These are phyloP conservation scores for Triadica sebifera DNA, from an alignment of 345 rosid species.

Conservation along the genomic window DNA sequence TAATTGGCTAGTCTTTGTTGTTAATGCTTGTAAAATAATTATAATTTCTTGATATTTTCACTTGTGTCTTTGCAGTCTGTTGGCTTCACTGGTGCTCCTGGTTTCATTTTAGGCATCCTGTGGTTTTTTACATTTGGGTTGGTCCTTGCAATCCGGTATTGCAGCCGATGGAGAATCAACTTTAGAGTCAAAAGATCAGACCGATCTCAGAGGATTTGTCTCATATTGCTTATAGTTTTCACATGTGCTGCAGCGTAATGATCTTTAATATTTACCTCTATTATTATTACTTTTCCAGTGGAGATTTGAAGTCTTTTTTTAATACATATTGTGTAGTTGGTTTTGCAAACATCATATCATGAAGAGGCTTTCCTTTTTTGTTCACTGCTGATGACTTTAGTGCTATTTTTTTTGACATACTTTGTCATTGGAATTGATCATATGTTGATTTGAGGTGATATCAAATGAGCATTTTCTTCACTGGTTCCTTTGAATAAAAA, in stretches of 20 bases:
- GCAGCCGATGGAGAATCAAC: slow-evolving; percentile 64
- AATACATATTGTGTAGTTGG: background rate
- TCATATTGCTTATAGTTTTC: slow-evolving; percentile 71
- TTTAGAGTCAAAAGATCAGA: slow-evolving; percentile 48
- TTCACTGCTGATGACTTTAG: background rate
- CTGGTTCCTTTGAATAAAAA: background rate
- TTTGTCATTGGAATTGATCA: background rate
- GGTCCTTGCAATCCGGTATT: slow-evolving; percentile 60
- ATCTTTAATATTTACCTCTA: slow-evolving; percentile 17
- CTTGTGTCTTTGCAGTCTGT: slow-evolving; percentile 65
- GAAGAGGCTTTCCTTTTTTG: background rate
- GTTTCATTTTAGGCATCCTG: slow-evolving; percentile 62
- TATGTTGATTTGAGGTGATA: background rate
- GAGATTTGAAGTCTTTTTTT: background rate
- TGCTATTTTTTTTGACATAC: background rate
- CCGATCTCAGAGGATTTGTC: slow-evolving; percentile 50
- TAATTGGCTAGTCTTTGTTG: background rate
- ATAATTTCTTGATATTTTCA: slow-evolving; percentile 3
- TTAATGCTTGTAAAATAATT: background rate
- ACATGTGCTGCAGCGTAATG: slow-evolving; percentile 85
- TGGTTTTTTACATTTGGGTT: slow-evolving; percentile 88
- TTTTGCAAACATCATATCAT: background rate
- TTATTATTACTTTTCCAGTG: background rate
- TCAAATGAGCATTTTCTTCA: background rate
- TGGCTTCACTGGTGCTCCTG: slow-evolving; percentile 88